Base-by-base conservation (phyloP, 495 filamentous ascomycete species). In the Usnea hakonensis region DNA sequence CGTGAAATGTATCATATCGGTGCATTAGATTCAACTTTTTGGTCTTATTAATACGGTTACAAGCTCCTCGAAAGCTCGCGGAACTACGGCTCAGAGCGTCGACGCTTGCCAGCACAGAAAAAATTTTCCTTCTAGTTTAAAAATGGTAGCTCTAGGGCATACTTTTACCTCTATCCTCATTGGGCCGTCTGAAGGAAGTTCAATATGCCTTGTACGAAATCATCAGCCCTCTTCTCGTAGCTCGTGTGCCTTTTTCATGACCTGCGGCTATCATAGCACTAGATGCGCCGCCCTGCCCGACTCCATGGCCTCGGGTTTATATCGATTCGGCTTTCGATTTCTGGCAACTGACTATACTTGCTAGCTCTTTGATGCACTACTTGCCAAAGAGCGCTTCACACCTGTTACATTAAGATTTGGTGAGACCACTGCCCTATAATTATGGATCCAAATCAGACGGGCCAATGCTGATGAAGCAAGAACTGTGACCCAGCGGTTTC, bases 101-200 rank as follows among this genome's bases (percentile, higher is more conserved):
- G 36, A 62, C 60, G 60, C 60, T 62, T 62, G 60, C 60, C 60
- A 62, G 60, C 60, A 53, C 55, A 62, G 38, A 62, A 30, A 21
- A 28, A 35, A 5, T 61, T 40, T 19, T 37, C 36, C 21, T 57
- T 62, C 54, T 62, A 57, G 40, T 55, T 35, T 55, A 8, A n/a
- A 57, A 32, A 46, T 48, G 60, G 33, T 37, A 57, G 60, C 40
- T 62, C 53, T 57, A 32, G 55, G n/a, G 30, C 32, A 38, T 41
- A 36, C 40, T 53, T 53, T 62, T 57, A 62, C 57, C 41, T 62
- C 19, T 53, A 46, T 37, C 41, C 52, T 56, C 37, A 33, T 9
- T 41, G 38, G 37, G 30, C 26, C 8, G 40, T 40, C 16, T 30
- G 30, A 46, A n/a, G 32, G 9, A 5, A 56, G 5, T 37, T 21